Evolutionary conservation across 352 stramenopile species (phyloP).

Genomic region (Hyaloperonospora brassicae): DNA sequence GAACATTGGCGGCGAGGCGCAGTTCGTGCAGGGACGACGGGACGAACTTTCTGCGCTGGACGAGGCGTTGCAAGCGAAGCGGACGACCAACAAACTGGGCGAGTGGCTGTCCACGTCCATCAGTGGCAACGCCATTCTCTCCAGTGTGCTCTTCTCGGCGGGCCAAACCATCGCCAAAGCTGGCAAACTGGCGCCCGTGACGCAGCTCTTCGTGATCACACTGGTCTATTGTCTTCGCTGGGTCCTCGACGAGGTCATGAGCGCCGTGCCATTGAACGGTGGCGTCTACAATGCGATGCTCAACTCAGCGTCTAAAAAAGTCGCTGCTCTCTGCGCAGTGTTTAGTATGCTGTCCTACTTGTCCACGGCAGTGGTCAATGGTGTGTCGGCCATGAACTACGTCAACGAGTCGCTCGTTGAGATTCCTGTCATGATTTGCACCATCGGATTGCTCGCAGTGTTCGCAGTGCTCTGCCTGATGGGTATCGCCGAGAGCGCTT

Average conservation of each 20-base stretch:
- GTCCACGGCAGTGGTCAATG: slow-evolving; percentile 68
- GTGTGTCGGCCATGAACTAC: slow-evolving; percentile 72
- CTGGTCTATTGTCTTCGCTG: slow-evolving; percentile 40
- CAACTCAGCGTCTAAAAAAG: slow-evolving; percentile 83
- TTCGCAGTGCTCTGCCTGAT: slow-evolving; percentile 73
- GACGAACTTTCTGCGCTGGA: slow-evolving; percentile 30
- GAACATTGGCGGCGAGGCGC: slow-evolving; percentile 48
- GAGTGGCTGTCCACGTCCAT: slow-evolving; percentile 84
- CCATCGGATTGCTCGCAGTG: slow-evolving; percentile 51
- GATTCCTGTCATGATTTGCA: slow-evolving; percentile 37
- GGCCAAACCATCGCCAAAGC: slow-evolving; percentile 31
- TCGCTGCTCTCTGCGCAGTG: slow-evolving; percentile 55
- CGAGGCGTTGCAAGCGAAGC: slow-evolving; percentile 19
- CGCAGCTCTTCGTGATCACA: slow-evolving; percentile 60
- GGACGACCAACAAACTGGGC: slow-evolving; percentile 34
- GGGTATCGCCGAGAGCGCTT: slow-evolving; percentile 81
- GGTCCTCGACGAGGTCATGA: slow-evolving; percentile 87
- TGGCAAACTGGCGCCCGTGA: slow-evolving; percentile 73
- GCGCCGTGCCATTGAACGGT: slow-evolving; percentile 83
- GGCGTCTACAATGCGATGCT: slow-evolving; percentile 89
- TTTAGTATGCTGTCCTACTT: slow-evolving; percentile 88
- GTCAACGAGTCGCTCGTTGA: slow-evolving; percentile 57
- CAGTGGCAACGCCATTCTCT: slow-evolving; percentile 88
- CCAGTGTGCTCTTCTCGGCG: slow-evolving; percentile 73
- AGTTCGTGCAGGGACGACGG: slow-evolving; percentile 27